Percentiles rank a stretch among this genome's conserved stretches.
Evolutionary conservation across 23 red algal species (phyloP).

Genomic region (Gracilaria vermiculophylla): DNA sequence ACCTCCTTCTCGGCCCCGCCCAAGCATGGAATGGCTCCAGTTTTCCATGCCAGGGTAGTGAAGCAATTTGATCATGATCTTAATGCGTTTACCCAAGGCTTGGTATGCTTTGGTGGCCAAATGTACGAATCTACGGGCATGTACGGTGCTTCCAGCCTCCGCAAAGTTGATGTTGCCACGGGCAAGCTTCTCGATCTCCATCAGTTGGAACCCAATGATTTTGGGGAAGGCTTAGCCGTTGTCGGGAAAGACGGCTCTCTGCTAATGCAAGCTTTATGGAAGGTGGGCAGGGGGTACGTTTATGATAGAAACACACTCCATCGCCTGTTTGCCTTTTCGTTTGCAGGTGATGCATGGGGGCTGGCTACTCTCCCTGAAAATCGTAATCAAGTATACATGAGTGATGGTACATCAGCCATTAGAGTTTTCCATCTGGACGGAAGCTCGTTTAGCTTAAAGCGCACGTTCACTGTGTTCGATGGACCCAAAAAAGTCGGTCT

Average conservation of each 20-base stretch:
- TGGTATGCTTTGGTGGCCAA: slow-evolving; percentile 32
- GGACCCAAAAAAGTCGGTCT: slow-evolving; percentile 52
- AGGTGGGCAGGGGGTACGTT: slow-evolving; percentile 45
- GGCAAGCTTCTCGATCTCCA: slow-evolving; percentile 29
- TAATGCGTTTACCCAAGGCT: slow-evolving; percentile 80
- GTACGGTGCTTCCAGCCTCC: slow-evolving; percentile 25
- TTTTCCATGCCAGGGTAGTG: slow-evolving; percentile 3
- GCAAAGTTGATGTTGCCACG: slow-evolving; percentile 12
- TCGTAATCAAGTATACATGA: slow-evolving; percentile 36
- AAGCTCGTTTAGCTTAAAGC: background rate
- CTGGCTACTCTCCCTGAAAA: slow-evolving; percentile 32
- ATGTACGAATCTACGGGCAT: slow-evolving; percentile 66
- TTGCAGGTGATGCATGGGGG: slow-evolving; percentile 75
- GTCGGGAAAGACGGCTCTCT: background rate
- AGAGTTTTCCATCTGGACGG: slow-evolving; percentile 32
- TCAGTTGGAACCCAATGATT: slow-evolving; percentile 29
- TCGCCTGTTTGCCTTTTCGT: slow-evolving; percentile 27
- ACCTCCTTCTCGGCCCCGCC: background rate
- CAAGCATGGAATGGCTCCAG: slow-evolving; percentile 14
- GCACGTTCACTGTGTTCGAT: slow-evolving; percentile 40
- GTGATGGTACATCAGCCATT: slow-evolving; percentile 66
- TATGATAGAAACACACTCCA: slow-evolving; percentile 27
- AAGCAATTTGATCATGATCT: slow-evolving; percentile 58
- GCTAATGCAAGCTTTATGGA: slow-evolving; percentile 62
- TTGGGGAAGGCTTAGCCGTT: slow-evolving; percentile 62